phyloP scores from a whole-genome alignment of 202 grass and related monocot species.

The Alloteropsis angusta region DNA sequence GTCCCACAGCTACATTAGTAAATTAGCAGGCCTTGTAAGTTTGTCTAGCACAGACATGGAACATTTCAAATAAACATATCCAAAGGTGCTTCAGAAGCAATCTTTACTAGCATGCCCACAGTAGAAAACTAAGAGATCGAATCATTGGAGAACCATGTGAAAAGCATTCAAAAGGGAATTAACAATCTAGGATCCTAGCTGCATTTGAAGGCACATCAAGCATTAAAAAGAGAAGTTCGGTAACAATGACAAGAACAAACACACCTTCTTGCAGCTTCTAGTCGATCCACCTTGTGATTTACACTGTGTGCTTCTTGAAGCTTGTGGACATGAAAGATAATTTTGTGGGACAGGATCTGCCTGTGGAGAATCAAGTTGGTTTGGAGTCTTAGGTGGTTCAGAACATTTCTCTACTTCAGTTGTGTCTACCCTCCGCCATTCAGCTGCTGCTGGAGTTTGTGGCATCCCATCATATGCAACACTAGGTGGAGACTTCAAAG shows the following conservation, averaged over 20 bases:
- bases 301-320: slow-evolving; percentile 38
- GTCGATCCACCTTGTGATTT: slow-evolving; percentile 50
- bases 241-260: not conserved
- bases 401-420: slow-evolving; percentile 32
- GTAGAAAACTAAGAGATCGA: not conserved
- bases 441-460: slow-evolving; percentile 11
- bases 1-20: not conserved
- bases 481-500: slow-evolving; percentile 27
- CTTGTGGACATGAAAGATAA: slow-evolving; percentile 19
- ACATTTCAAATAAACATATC: not conserved
- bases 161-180: not conserved
- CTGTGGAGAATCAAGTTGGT: slow-evolving; percentile 7
- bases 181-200: not conserved
- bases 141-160: not conserved
- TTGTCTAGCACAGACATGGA: not conserved
- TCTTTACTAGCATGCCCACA: not conserved
- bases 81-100: not conserved
- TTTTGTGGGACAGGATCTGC: slow-evolving; percentile 41
- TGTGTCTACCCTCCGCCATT: slow-evolving; percentile 14
- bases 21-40: not conserved
- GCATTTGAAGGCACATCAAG: not conserved
- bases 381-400: slow-evolving; percentile 22
- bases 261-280: slow-evolving; percentile 91
- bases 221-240: not conserved
- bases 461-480: slow-evolving; percentile 20